Evolutionary conservation across 2,329 filamentous ascomycete genomes (phyloP), one percentile per base, ranked within the genome.

Genomic region (Lecanicillium sp.): DNA sequence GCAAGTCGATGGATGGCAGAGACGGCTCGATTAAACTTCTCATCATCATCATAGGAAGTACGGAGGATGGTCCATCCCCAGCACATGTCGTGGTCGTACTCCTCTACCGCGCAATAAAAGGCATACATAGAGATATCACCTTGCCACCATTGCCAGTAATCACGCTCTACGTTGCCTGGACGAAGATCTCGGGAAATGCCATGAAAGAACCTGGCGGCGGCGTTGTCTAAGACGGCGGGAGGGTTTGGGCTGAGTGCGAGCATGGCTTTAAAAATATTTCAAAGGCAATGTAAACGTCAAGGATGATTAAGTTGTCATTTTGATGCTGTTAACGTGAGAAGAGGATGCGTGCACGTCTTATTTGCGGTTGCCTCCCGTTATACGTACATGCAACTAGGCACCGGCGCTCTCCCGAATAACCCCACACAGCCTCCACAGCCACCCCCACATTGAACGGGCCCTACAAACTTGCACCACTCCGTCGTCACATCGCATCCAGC

Each of bases 221-320:
- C 29, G 11, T 29, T 9, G n/a, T 35, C 13, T 19, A 33, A 49
- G 37, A 39, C 46, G 43, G 41, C 45, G 9, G 12, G 35, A 37
- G 35, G 27, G 17, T 30, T 27, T 18, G 15, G 35, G 35, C 28
- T 37, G 25, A 29, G 27, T 16, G 27, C 27, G 27, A 37, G 30
- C 35, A 37, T 37, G 25, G 35, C 20, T 7, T 11, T 25, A 25
- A 25, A 25, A 25, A 25, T 6, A 25, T 6, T 6, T 6, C 22
- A 11, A 25, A 25, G 22, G 11, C 22, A 25, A 25, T 25, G 22
- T 11, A 25, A 11, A 25, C 7, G 6, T 25, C 22, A 25, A 25
- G 22, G 22, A 25, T 25, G 22, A 11, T 25, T 7, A 25, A 25
- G 22, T 25, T 25, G 22, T 11, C 6, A 25, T 25, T 25, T 25